These are phyloP conservation scores for Hyphopichia wangnamkhiaoensis DNA, from an alignment of 1,139 yeast genomes.

Conservation along the genomic window DNA sequence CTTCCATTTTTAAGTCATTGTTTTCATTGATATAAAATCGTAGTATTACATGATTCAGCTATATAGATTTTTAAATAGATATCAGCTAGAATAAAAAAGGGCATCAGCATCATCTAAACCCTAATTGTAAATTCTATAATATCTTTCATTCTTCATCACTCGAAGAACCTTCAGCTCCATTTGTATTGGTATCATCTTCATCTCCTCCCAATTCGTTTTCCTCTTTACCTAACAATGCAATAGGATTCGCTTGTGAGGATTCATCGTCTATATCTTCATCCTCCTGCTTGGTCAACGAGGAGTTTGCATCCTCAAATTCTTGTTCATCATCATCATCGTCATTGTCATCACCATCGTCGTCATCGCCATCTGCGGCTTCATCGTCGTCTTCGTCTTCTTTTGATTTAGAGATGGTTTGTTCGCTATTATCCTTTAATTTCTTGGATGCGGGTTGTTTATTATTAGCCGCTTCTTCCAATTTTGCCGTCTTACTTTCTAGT, in stretches of 20 bases:
- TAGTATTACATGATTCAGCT: too few species aligned
- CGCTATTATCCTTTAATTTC: slow-evolving; percentile 9
- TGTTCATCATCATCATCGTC: slow-evolving; percentile 15
- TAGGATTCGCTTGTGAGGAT: slow-evolving; percentile 19
- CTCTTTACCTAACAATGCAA: slow-evolving; percentile 22
- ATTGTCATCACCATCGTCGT: slow-evolving; percentile 19
- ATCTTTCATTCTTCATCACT: slow-evolving; percentile 7
- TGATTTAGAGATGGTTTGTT: slow-evolving; percentile 13
- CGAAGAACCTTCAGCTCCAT: slow-evolving; percentile 4
- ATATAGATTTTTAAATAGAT: too few species aligned
- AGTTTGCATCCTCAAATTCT: slow-evolving; percentile 10
- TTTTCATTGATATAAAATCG: too few species aligned
- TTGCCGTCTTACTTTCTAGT: slow-evolving; percentile 10
- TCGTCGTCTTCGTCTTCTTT: slow-evolving; percentile 14
- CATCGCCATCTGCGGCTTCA: slow-evolving; percentile 16
- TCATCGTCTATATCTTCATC: slow-evolving; percentile 18
- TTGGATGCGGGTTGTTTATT: slow-evolving; percentile 5
- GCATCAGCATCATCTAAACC: background rate
- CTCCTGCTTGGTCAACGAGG: slow-evolving; percentile 11
- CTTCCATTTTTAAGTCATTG: slow-evolving; percentile 43
- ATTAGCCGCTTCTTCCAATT: slow-evolving; percentile 3
- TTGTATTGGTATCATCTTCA: slow-evolving; percentile 10
- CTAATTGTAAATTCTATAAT: background rate
- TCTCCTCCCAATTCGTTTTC: slow-evolving; percentile 24
- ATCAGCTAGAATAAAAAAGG: background rate